Conservation (phyloP, 108 stramenopile species). For the Craspedostauros australis region DNA sequence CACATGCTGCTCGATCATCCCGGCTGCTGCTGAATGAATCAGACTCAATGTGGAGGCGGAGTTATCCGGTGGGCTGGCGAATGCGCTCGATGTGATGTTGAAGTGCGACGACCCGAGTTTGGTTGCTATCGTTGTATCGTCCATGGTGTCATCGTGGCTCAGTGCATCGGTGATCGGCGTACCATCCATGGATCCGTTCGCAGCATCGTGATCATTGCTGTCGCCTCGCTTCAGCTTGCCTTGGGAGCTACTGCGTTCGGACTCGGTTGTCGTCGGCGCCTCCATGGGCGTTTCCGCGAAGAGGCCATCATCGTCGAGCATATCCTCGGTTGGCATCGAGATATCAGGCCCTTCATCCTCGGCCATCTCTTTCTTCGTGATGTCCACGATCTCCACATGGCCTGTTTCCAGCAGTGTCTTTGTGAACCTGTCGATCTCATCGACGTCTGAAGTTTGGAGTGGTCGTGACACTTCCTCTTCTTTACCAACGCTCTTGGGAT, state of each 20-base stretch:
- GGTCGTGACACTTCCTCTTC: neutral
- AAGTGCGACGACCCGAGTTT: conserved; percentile 24
- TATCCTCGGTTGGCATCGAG: conserved; percentile 2
- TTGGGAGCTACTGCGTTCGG: too few species aligned
- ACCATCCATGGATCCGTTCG: conserved; percentile 1
- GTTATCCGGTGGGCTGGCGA: conserved; percentile 46
- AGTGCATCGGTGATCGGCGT: conserved; percentile 12
- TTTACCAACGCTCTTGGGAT: neutral
- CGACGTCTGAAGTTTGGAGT: neutral
- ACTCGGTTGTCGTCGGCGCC: conserved; percentile 5
- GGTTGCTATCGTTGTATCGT: conserved; percentile 23
- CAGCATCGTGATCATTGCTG: conserved; percentile 10
- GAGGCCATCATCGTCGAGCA: conserved; percentile 26
- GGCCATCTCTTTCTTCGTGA: conserved; percentile 72
- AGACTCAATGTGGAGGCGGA: conserved; percentile 49
- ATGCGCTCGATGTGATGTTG: conserved; percentile 41
- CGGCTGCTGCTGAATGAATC: conserved; percentile 69
- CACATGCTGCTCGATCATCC: conserved; percentile 70
- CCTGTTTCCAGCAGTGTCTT: conserved; percentile 48
- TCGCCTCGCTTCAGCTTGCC: too few species aligned
- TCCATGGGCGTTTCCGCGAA: conserved; percentile 24
- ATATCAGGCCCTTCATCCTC: conserved; percentile 40
- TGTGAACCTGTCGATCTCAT: conserved; percentile 34
- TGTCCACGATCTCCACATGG: conserved; percentile 73
- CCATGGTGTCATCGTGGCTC: neutral